Evolutionary conservation across 495 filamentous ascomycete species (phyloP), one percentile per base, ranked within the genome.

Genomic region (Penicillium fimorum): DNA sequence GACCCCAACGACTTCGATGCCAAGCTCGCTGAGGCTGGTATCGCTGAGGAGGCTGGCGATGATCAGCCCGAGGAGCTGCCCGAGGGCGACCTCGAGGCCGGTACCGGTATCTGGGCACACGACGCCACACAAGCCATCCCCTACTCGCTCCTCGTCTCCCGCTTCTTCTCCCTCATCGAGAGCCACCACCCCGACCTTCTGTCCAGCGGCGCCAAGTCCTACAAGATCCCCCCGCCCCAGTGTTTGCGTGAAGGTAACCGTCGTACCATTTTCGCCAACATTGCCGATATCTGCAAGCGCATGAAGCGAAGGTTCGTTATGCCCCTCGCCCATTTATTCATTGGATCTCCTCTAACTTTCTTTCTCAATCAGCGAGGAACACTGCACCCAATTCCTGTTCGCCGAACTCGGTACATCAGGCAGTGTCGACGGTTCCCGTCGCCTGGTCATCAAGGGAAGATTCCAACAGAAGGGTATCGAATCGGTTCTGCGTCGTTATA

Each of bases 231-330:
- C 17, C 94, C 94, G 12, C 94, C 94, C n/a, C 95, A 98, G 79
- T 96, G 93, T 76, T 81, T 97, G 45, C 92, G 95, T 77, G 95
- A 98, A 90, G 94, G 94, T 71, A 97, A 97, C 84, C 96, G 96
- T 84, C 96, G 96, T 88, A 97, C 94, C 50, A 96, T 97, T 65
- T 98, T 97, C 70, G 94, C 94, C 75, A 98, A 98, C 78, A 91
- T 98, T 64, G 81, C 88, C 55, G 91, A 95, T 69, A 96, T 96
- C 61, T 88, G 85, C 76, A 89, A 89, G 77, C 82, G 90, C 56
- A 94, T 98, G 92, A 98, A 98, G 86, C 83, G 94, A 37, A 49
- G 47, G 50, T 52, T 52, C 38, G 50, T 43, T 32, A 20, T 11
- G 17, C 45, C 20, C 24, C n/a, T 35, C 10, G 10, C 32, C 30